Conservation (phyloP, 139 green algal genomes). For the Limnomonas spitsbergensis region DNA sequence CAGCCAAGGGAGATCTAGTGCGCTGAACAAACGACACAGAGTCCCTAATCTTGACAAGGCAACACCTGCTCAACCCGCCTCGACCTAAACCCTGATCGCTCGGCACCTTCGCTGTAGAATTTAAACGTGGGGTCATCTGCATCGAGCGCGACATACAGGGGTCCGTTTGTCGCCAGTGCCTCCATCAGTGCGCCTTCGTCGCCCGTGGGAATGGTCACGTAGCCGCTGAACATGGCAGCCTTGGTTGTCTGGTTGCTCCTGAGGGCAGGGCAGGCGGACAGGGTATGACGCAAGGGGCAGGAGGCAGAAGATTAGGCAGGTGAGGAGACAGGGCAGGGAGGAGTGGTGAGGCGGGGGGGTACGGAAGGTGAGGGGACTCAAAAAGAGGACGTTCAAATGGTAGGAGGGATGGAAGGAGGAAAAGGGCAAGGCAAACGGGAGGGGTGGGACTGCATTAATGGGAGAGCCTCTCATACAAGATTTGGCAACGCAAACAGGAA, state of each 20-base stretch:
- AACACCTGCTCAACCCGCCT: no score
- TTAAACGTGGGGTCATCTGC: constrained; percentile 20
- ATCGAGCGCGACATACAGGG: constrained; percentile 38
- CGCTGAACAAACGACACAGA: no score
- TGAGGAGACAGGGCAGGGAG: not conserved
- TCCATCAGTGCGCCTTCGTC: constrained; percentile 47
- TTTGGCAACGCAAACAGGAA: no score
- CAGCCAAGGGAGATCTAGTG: no score
- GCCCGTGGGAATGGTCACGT: not conserved
- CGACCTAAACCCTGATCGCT: no score
- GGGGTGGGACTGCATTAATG: no score
- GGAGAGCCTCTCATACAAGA: no score
- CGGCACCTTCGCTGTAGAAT: constrained; percentile 29
- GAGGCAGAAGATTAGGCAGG: not conserved
- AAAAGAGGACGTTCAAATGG: no score
- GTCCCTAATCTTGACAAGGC: no score
- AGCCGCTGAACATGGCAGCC: constrained; percentile 23
- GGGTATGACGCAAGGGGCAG: not conserved
- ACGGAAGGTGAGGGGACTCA: no score
- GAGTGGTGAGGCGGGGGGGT: not conserved
- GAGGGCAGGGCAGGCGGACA: not conserved
- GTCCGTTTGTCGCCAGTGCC: constrained; percentile 42
- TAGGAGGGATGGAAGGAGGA: no score
- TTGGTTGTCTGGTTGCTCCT: constrained; percentile 25
- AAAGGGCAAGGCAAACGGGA: no score